Evolutionary conservation across 371 early-diverging fungal genomes (phyloP), one percentile per base, ranked within the genome.

Genomic region (Haplosporangium sp.): DNA sequence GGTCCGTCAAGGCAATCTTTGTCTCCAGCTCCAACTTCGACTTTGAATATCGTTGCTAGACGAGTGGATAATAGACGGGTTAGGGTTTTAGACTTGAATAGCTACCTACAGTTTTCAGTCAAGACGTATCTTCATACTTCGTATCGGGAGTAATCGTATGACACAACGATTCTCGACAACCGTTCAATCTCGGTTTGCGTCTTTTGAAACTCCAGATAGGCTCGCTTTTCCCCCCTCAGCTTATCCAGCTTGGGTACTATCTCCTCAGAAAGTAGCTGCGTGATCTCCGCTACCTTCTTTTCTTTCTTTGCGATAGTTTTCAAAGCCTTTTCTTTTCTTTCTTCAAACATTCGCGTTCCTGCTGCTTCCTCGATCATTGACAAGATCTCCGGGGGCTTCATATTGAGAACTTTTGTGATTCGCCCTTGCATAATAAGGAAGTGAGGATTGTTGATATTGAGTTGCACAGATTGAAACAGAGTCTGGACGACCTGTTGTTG

Each of bases 301-400:
- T 99, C 99, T 84, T 99, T 99, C 82, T 98, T 98, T 8, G 88
- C 92, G 84, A 99, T 96, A 1, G 95, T 95, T 63, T 91, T 92
- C 57, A 96, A 82, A 0, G 99, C 99, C 84, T 97, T 98, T 53
- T 94, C 96, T 74, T 99, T 99, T 67, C 96, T 88, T 76, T 97
- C 98, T 83, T 99, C 99, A 83, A 96, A 99, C 97, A 97, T 96
- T 65, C 94, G 90, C 47, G 98, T 99, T 5, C 99, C 99, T 4
- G 99, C 98, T 0, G 99, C 98, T 83, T 99, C 99, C 82, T 99
- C 99, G 34, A 99, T 96, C 97, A 99, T 97, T 39, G 94, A 92
- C 40, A 97, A 84, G 35, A 99, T 93, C 77, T 99, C 98, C 4
- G 91, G 89, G 0, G 99, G 97, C 81, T 98, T 98, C 99, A 99